Base-by-base conservation (phyloP, 2,329 filamentous ascomycete genomes). In the Trichoderma guizhouense region DNA sequence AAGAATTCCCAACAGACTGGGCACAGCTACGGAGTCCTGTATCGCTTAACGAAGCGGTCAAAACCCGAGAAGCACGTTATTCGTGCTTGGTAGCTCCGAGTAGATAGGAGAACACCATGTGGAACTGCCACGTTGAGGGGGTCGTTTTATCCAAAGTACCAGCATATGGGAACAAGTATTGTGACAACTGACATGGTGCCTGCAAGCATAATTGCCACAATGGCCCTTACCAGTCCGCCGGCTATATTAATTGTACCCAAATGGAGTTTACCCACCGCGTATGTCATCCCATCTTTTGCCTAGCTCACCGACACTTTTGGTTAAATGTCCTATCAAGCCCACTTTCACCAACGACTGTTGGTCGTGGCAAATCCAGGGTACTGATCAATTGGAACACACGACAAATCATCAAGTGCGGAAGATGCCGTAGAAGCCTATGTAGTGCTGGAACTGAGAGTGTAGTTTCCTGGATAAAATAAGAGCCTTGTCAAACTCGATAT, bases 231-330 rank as follows among this genome's bases (percentile, higher is more conserved):
- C 55, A 58, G n/a, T 32, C 57, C 55, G 51, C 64, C 32, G 53
- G 64, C 64, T 67, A 36, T n/a, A n/a, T 43, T 67, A 36, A 66
- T 67, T 67, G 51, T 24, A 15, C 32, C 5, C 18, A 57, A 18
- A 51, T n/a, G 64, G 53, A 57, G 47, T n/a, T 57, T 26, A 57
- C 11, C 64, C 32, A 43, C 64, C 64, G 32, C 64, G 64, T 57
- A 67, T 39, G 15, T 36, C 24, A 39, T 67, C 51, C 63, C 15
- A 24, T 24, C 28, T 55, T 14, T 15, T 39, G 21, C 24, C 47
- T 67, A 67, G 64, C 51, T 67, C 64, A 67, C 64, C 64, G 64
- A 67, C 64, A 57, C 30, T 67, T 67, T 67, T 9, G 21, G 32
- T 57, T 28, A 28, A 39, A 57, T 21, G 26, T 57, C 12, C 51